These are phyloP conservation scores for Trebouxia sp. DNA, from an alignment of 139 green algal genomes.

Conservation along the genomic window DNA sequence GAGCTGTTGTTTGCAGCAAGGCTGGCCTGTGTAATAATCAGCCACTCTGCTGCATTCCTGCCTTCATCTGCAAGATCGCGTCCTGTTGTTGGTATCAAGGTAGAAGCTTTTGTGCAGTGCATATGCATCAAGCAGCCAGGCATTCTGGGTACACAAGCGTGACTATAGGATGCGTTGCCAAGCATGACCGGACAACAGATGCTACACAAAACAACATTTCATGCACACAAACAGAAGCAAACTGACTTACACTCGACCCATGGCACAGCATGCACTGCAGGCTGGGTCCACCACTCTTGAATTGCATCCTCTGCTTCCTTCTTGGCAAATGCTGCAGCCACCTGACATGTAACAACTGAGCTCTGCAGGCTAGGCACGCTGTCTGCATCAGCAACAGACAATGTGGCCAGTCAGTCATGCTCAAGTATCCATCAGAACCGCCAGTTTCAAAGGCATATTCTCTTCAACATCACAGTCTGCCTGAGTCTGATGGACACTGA, in stretches of 20 bases:
- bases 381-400: neutral
- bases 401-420: too few relatives aligned
- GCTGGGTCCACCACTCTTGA: slow-evolving; percentile 21
- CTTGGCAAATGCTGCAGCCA: neutral
- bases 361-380: neutral
- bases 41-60: slow-evolving; percentile 16
- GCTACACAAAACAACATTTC: too few relatives aligned
- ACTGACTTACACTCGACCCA: neutral
- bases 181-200: neutral
- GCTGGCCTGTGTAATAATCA: neutral
- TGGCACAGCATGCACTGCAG: neutral
- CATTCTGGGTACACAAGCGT: neutral
- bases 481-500: too few relatives aligned
- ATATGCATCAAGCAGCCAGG: neutral
- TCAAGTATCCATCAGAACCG: neutral
- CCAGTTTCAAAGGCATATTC: too few relatives aligned
- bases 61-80: slow-evolving; percentile 26
- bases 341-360: neutral
- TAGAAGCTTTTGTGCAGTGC: neutral
- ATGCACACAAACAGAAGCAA: neutral
- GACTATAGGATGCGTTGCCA: too few relatives aligned
- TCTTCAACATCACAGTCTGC: too few relatives aligned
- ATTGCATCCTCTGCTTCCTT: neutral
- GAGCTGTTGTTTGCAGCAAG: neutral
- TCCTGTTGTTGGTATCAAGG: too few relatives aligned